Evolutionary conservation across 1,284 basidiomycete genomes (phyloP), one percentile per base, ranked within the genome.

Genomic region (Moniliophthora roreri): DNA sequence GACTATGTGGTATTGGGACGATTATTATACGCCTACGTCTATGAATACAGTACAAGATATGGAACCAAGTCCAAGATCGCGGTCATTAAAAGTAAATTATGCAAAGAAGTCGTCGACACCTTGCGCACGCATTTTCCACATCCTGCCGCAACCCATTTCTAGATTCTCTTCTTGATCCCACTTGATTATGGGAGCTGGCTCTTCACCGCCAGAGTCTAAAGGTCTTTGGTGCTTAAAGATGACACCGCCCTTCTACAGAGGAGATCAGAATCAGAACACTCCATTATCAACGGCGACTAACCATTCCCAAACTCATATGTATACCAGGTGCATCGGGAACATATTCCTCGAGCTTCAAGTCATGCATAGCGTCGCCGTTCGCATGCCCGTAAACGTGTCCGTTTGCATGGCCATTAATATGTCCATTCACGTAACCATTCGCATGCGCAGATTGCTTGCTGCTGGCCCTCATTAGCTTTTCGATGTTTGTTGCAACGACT

Each of bases 401-500:
- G 28, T 32, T 32, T 32, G 28, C 28, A 21, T 11, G 39, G 11
- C 39, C 39, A 18, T 40, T 21, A 16, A 38, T 10, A 24, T 28
- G 15, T 40, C 48, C 37, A 10, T 40, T 28, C 7, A 32, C 28
- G 28, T 32, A 11, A 10, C 28, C 39, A 38, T 36, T 38, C 21
- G 16, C 16, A 7, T 38, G 34, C 20, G 36, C 48, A 13, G 23
- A 21, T 18, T 2, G 20, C 34, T 21, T 28, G 26, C 16, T 34
- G 8, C 20, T 35, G 13, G 46, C 26, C 16, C 21, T 38, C 21
- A 62, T 64, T 36, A 69, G 50, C 45, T 35, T 51, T 32, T 56
- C 48, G 51, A 69, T 67, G 44, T 70, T 70, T 34, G 53, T 21
- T 7, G 57, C 61, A 10, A 60, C 66, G 9, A 67, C 55, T 28